A percentile compares a stretch with the other conserved stretches of the same genome.
These are phyloP conservation scores for Aureobasidium pullulans DNA, from an alignment of 2,329 filamentous ascomycete species.

Conservation along the genomic window DNA sequence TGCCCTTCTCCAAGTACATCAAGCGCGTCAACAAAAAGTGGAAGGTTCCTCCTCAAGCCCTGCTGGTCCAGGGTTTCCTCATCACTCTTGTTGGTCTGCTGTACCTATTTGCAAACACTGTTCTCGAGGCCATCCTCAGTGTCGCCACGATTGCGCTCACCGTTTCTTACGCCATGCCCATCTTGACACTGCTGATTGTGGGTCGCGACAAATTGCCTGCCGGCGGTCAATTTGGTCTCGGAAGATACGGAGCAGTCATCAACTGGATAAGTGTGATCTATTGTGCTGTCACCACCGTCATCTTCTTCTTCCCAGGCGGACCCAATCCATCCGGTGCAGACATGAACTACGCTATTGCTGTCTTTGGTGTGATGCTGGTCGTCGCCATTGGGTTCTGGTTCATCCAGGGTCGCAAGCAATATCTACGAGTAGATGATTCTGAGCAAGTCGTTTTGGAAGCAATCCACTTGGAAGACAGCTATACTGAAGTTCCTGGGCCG, in stretches of 20 bases:
- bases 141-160: conserved; percentile 37
- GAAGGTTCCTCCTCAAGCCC: conserved; percentile 46
- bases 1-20: conserved; percentile 23
- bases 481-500: background rate
- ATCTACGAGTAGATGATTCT: conserved; percentile 20
- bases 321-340: conserved; percentile 42
- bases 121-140: conserved; percentile 37
- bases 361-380: conserved; percentile 49
- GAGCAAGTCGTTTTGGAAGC: background rate
- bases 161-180: conserved; percentile 35
- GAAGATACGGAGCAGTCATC: conserved; percentile 23
- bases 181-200: conserved; percentile 31
- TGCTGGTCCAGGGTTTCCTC: conserved; percentile 45
- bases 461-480: conserved; percentile 1
- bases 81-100: conserved; percentile 46
- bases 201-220: conserved; percentile 48
- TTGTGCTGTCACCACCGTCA: conserved; percentile 46
- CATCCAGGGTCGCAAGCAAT: conserved; percentile 36
- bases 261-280: conserved; percentile 44
- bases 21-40: conserved; percentile 39
- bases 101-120: conserved; percentile 30
- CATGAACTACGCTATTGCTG: conserved; percentile 53
- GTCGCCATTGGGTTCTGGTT: conserved; percentile 46
- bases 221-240: conserved; percentile 37
- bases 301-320: conserved; percentile 47